Percentiles rank a stretch among this genome's conserved stretches.
These are phyloP conservation scores for Theileria orientalis DNA, from an alignment of 169 alveolate species.

Conservation along the genomic window DNA sequence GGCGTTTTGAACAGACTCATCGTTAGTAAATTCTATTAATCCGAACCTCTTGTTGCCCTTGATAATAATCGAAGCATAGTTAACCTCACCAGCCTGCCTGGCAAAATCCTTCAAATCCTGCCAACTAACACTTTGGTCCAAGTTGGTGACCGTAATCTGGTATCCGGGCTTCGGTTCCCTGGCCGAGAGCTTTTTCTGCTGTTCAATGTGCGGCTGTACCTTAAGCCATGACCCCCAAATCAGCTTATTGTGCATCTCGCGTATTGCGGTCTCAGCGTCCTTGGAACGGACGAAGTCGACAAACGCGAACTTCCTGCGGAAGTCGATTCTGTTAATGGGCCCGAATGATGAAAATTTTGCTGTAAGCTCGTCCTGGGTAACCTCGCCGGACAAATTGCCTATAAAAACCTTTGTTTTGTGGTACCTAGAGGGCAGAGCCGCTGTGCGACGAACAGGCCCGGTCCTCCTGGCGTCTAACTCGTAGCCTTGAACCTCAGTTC, in stretches of 20 bases:
- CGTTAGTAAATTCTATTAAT: slow-evolving; percentile 75
- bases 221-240: slow-evolving; percentile 69
- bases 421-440: neutral
- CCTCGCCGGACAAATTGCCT: slow-evolving; percentile 79
- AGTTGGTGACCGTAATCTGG: slow-evolving; percentile 73
- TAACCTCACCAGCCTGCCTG: slow-evolving; percentile 82
- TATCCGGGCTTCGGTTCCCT: slow-evolving; percentile 60
- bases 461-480: neutral
- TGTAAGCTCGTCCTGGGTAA: slow-evolving; percentile 80
- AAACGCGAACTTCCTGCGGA: slow-evolving; percentile 80
- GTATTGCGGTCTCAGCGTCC: slow-evolving; percentile 71
- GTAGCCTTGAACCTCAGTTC: slow-evolving; percentile 11
- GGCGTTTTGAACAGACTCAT: slow-evolving; percentile 73
- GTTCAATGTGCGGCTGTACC: slow-evolving; percentile 77
- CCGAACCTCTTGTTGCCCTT: slow-evolving; percentile 75
- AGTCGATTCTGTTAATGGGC: slow-evolving; percentile 73
- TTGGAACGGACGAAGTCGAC: slow-evolving; percentile 70
- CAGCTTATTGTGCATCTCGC: slow-evolving; percentile 65
- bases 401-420: slow-evolving; percentile 77
- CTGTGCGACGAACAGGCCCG: slow-evolving; percentile 2
- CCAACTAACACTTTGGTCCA: slow-evolving; percentile 84
- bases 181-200: slow-evolving; percentile 42
- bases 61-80: slow-evolving; percentile 75
- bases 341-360: slow-evolving; percentile 76
- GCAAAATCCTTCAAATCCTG: slow-evolving; percentile 83